Base-by-base conservation (phyloP, 331 rosid genomes). In the Malus hybrid region DNA sequence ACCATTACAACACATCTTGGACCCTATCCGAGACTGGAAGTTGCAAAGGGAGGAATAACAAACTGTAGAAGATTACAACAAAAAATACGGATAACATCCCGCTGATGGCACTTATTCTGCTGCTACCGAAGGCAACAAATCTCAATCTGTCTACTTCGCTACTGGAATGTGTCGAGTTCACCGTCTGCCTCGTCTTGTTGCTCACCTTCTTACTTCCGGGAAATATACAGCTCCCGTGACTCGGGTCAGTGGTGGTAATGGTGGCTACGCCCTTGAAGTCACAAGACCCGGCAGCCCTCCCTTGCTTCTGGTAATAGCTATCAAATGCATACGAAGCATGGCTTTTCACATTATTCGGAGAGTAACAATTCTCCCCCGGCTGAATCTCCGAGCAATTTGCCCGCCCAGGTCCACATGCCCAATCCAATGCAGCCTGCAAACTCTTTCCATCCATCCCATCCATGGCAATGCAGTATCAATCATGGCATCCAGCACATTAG, bases 271-370 rank as follows among this genome's bases (percentile, higher is more conserved):
- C 97, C 70, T 88, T 88, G 92, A 93, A 93, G 75, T 93, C 96
- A 75, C 97, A 93, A 73, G 98, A 85, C 28, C 89, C 93, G 53
- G 96, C 33, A 75, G 79, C 68, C 79, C 46, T 90, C 16, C 89
- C 90, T 62, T 82, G 79, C 30, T 63, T 84, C 87, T 90, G 97
- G 84, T 87, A 90, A 87, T 93, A 93, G 81, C 93, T 90, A 89
- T 93, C 93, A 81, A 93, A 93, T 8, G 97, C 98, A 82, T 85
- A 93, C 52, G 96, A 84, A 56, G 98, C 97, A 79, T 93, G 98
- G 52, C 64, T 90, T 78, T 82, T 89, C 61, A 93, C 97, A 81
- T 88, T 89, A 56, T 93, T 90, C 19, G 92, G 97, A 79, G 77
- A 80, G 66, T 84, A 93, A 65, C 98, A 93, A 70, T 13, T 75